A percentile compares a stretch with the other conserved stretches of the same genome.
Evolutionary conservation across 2,329 filamentous ascomycete species (phyloP).

Genomic region (Zelopaecilomyces penicillatus): DNA sequence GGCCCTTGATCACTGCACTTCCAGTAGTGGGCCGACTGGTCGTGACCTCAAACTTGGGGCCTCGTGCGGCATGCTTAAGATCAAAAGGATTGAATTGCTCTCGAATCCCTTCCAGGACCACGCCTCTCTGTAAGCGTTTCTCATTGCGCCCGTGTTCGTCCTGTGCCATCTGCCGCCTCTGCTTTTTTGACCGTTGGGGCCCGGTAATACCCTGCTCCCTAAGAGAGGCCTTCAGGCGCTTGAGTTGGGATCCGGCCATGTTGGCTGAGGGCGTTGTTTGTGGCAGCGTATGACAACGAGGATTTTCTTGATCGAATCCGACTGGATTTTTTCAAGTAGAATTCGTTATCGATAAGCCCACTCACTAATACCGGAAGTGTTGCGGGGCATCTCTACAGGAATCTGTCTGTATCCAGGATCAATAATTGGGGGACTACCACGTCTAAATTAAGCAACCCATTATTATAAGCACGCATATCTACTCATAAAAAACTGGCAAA

Average conservation of each 20-base stretch:
- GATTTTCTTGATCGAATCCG: neutral
- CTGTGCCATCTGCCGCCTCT: conserved; percentile 67
- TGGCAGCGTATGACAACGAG: neutral
- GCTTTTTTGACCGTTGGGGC: conserved; percentile 91
- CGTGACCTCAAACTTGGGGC: conserved; percentile 78
- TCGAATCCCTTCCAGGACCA: conserved; percentile 75
- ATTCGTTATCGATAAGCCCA: conserved; percentile 3
- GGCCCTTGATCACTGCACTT: conserved; percentile 52
- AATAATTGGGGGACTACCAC: too few species aligned
- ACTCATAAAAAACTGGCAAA: too few species aligned
- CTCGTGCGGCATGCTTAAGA: conserved; percentile 68
- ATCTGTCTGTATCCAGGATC: too few species aligned
- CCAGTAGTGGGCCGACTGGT: conserved; percentile 50
- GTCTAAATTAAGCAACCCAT: too few species aligned
- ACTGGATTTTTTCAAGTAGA: conserved; percentile 7
- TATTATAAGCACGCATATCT: too few species aligned
- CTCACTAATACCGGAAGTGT: neutral
- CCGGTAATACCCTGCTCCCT: conserved; percentile 83
- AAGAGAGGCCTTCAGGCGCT: conserved; percentile 86
- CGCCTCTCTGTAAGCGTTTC: conserved; percentile 67
- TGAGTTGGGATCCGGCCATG: conserved; percentile 95
- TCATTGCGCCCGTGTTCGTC: conserved; percentile 57
- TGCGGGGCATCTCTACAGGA: too few species aligned
- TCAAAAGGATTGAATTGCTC: conserved; percentile 99
- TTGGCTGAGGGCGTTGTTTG: conserved; percentile 14